Evolutionary conservation across 148 eudicot genomes (phyloP), one percentile per base, ranked within the genome.

Genomic region (Rhododendron ovatum): DNA sequence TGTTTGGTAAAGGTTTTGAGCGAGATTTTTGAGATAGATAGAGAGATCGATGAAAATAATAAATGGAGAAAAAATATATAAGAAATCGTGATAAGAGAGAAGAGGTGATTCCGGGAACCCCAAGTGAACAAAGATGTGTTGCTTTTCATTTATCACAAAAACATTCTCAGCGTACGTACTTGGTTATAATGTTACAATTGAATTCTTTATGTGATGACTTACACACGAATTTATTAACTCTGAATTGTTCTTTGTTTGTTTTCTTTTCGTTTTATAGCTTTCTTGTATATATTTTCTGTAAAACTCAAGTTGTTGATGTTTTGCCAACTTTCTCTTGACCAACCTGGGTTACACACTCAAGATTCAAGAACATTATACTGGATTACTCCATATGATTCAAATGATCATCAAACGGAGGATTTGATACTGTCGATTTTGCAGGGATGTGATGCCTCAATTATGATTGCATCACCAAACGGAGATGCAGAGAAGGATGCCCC

Each of bases 361-460:
- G 39, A 39, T 75, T 17, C 59, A 17, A 55, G 59, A 17, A 55
- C 20, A 55, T 55, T 4, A 55, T 17, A 4, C 17, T 4, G 61
- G 80, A 76, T 43, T 18, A 76, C 45, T 41, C 45, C 45, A 41
- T 41, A 41, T 41, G 11, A 76, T 76, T 76, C 48, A 18, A 39
- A 17, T 76, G 48, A 6, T 76, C 45, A 11, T 76, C 45, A 11
- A 76, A 76, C 24, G 50, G 48, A 39, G 50, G 48, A 39, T 74
- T 30, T 15, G 8, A 14, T 10, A 1, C 0, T 22, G 65, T 22
- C 10, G n/a, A 5, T 78, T 75, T 39, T 88, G 63, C 76, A 96
- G 98, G 99, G 99, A 43, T 96, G 98, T 78, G 99, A 96, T 88
- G 99, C 94, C 55, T 95, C 99, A 0, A 84, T 94, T 71, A 83